phyloP scores from a whole-genome alignment of 495 filamentous ascomycete genomes.

The Trichoderma orchidacearum region DNA sequence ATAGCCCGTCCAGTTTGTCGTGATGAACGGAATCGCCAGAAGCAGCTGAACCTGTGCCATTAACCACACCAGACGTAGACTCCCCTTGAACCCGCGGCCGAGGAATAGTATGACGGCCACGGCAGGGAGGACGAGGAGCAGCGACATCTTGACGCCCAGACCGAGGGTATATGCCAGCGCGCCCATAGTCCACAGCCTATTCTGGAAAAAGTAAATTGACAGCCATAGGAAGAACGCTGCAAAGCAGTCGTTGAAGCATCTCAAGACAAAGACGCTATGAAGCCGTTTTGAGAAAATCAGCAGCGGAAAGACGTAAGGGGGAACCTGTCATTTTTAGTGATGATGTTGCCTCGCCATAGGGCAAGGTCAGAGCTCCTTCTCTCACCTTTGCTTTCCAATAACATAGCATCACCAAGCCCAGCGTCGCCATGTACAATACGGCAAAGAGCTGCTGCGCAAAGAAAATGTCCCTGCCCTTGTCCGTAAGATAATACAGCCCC shows the following conservation, averaged over 20 bases:
- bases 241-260: conserved; percentile 92
- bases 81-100: conserved; percentile 45
- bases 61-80: conserved; percentile 50
- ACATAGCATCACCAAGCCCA: conserved; percentile 67
- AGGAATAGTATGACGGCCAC: conserved; percentile 61
- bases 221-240: conserved; percentile 69
- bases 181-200: conserved; percentile 53
- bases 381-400: conserved; percentile 60
- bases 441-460: conserved; percentile 72
- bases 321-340: conserved; percentile 38
- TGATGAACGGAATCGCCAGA: conserved; percentile 66
- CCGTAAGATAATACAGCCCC: conserved; percentile 61
- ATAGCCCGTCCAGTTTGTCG: conserved; percentile 54
- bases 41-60: conserved; percentile 65
- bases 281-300: conserved; percentile 82
- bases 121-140: conserved; percentile 69
- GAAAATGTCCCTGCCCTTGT: conserved; percentile 61
- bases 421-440: conserved; percentile 57
- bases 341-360: neutral
- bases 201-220: conserved; percentile 65
- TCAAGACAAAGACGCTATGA: conserved; percentile 84
- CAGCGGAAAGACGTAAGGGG: conserved; percentile 78
- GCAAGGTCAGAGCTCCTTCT: neutral
- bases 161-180: conserved; percentile 62
- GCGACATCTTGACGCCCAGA: conserved; percentile 85